Percentiles rank a stretch among this genome's conserved stretches.
Evolutionary conservation across 1,139 yeast species (phyloP).

Genomic region (Williopsis jadinii): DNA sequence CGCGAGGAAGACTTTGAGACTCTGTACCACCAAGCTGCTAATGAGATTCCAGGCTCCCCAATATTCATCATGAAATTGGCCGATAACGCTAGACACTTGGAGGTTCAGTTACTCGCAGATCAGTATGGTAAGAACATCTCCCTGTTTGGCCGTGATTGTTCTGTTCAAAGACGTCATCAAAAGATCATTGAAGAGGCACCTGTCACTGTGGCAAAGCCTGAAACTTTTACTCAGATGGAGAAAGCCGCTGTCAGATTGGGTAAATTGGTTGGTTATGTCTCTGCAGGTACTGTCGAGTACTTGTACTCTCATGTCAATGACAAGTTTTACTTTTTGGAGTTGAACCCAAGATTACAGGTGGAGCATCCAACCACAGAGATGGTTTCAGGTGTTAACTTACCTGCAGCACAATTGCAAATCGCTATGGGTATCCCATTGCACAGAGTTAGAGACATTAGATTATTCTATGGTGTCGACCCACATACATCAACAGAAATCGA

Average conservation of each 20-base stretch:
- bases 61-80: conserved; percentile 92
- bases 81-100: conserved; percentile 92
- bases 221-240: conserved; percentile 88
- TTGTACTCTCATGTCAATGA: conserved; percentile 90
- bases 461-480: conserved; percentile 93
- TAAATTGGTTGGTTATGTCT: conserved; percentile 91
- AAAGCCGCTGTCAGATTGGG: conserved; percentile 96
- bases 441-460: conserved; percentile 85
- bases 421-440: conserved; percentile 99
- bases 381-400: conserved; percentile 97
- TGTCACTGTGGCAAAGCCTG: conserved; percentile 83
- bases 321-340: conserved; percentile 90
- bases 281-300: conserved; percentile 98
- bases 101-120: conserved; percentile 90
- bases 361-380: conserved; percentile 99
- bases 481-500: conserved; percentile 87
- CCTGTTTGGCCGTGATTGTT: conserved; percentile 92
- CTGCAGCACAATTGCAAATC: conserved; percentile 96
- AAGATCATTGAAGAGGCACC: conserved; percentile 97
- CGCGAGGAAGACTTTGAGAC: conserved; percentile 62
- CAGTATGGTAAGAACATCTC: conserved; percentile 94
- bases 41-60: conserved; percentile 95
- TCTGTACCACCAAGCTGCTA: conserved; percentile 81
- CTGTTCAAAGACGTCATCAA: conserved; percentile 96
- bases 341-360: conserved; percentile 96